Evolutionary conservation across 805 yeast genomes (phyloP), one percentile per base, ranked within the genome.

Genomic region (Wickerhamomyces rabaulensis): DNA sequence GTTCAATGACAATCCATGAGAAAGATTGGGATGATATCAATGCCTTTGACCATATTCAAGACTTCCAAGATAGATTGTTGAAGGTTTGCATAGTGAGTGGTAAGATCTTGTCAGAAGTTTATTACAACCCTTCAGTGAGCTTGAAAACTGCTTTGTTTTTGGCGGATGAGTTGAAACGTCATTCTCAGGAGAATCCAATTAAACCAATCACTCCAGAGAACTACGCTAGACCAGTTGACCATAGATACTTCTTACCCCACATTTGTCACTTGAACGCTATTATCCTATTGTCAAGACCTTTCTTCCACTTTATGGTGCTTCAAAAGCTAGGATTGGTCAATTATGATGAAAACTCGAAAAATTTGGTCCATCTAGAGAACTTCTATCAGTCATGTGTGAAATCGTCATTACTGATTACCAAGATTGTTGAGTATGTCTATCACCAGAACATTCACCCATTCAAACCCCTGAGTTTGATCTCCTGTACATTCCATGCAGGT

Each of bases 251-350:
- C 25, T 46, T 68, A 9, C 58, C 69, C 3, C 73, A 72, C 52
- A 55, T 69, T 6, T 57, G 63, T 12, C 67, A 70, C 38, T 54
- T 71, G n/a, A 63, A 62, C 48, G 69, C 68, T 0, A 62, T 70
- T 13, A 57, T 68, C 38, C 47, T 72, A 26, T 54, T 73, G n/a
- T 58, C 72, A 35, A 58, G 73, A 17, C 76, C 78, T 6, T 71
- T 71, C 47, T 69, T 69, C 55, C 65, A 69, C 52, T 68, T 62
- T 49, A 47, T 59, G 31, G 57, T 65, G 16, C 46, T 57, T 21
- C 51, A 51, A 22, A 60, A 57, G 26, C 41, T 60, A 9, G 54
- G 53, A 1, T 39, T 58, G 17, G 53, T 55, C 16, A 44, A 45
- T 1, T 55, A 49, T 40, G 53, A 52, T 26, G 44, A 47, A 3